Evolutionary conservation across 495 filamentous ascomycete species (phyloP).

Genomic region (Parachaetomium inaequale): DNA sequence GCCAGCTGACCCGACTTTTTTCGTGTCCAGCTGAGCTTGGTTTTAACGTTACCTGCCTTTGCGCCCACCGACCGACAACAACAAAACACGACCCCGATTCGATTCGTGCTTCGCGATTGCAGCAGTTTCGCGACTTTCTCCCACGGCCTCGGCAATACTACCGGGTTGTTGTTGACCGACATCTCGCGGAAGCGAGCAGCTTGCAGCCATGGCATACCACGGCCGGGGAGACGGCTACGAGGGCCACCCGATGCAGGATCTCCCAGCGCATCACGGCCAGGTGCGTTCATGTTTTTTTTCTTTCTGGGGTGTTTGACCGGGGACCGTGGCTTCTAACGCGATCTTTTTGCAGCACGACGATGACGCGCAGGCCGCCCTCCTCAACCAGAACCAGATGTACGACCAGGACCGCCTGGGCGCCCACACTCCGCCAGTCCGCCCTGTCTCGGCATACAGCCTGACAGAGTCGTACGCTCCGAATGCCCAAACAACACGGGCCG

Average conservation of each 20-base stretch:
- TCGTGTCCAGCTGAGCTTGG: slow-evolving; percentile 6
- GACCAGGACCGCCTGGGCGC: slow-evolving; percentile 61
- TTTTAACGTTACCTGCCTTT: neutral
- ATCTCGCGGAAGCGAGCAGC: slow-evolving; percentile 20
- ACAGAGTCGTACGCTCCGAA: slow-evolving; percentile 82
- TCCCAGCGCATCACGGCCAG: slow-evolving; percentile 51
- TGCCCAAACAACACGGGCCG: slow-evolving; percentile 44
- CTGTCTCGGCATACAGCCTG: slow-evolving; percentile 72
- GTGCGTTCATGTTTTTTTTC: slow-evolving; percentile 43
- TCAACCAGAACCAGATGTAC: slow-evolving; percentile 68
- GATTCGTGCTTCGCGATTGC: neutral
- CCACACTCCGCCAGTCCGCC: slow-evolving; percentile 49
- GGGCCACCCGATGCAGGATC: slow-evolving; percentile 64
- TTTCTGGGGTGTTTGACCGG: neutral
- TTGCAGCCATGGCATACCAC: slow-evolving; percentile 48
- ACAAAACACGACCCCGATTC: neutral
- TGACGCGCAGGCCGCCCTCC: slow-evolving; percentile 69
- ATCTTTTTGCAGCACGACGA: slow-evolving; percentile 58
- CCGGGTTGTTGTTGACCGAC: neutral
- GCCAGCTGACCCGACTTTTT: slow-evolving; percentile 20
- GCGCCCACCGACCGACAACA: neutral
- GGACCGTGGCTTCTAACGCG: slow-evolving; percentile 5
- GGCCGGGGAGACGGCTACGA: slow-evolving; percentile 51
- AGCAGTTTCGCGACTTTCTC: neutral
- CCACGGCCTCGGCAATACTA: neutral